Percentiles rank a stretch among this genome's conserved stretches.
Conservation (phyloP, 441 rosid genomes). For the Mallotus repandus region DNA sequence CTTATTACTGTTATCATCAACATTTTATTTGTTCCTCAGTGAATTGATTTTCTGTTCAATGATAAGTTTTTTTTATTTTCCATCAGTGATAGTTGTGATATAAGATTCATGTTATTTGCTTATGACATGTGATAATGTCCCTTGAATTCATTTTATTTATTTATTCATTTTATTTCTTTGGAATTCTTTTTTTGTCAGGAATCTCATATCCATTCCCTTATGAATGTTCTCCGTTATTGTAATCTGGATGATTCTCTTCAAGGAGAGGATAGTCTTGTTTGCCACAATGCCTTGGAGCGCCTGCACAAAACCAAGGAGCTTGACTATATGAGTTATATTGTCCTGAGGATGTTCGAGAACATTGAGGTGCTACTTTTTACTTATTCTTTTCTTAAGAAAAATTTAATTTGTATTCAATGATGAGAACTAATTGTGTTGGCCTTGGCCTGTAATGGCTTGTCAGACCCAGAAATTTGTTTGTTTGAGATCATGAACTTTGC, state of each 20-base stretch:
- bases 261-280: conserved; percentile 94
- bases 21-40: too few species aligned
- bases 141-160: not conserved
- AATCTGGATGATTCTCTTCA: conserved; percentile 96
- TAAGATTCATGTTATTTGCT: not conserved
- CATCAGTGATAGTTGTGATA: not conserved
- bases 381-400: not conserved
- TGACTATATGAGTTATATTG: conserved; percentile 99
- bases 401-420: conserved; percentile 4
- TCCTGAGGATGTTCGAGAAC: conserved; percentile 94
- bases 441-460: not conserved
- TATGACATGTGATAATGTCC: not conserved
- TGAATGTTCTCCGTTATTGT: conserved; percentile 98
- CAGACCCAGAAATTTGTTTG: not conserved
- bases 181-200: conserved; percentile 51
- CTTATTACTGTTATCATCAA: too few species aligned
- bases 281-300: conserved; percentile 79
- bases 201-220: conserved; percentile 98
- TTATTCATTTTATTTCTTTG: not conserved
- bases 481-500: conserved; percentile 5
- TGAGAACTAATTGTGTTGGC: not conserved
- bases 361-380: conserved; percentile 50
- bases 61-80: too few species aligned
- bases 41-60: too few species aligned
- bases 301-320: conserved; percentile 90